A percentile compares a stretch with the other conserved stretches of the same genome.
phyloP scores from a whole-genome alignment of 306 rosid genomes.

The Psophocarpus tetragonolobus region DNA sequence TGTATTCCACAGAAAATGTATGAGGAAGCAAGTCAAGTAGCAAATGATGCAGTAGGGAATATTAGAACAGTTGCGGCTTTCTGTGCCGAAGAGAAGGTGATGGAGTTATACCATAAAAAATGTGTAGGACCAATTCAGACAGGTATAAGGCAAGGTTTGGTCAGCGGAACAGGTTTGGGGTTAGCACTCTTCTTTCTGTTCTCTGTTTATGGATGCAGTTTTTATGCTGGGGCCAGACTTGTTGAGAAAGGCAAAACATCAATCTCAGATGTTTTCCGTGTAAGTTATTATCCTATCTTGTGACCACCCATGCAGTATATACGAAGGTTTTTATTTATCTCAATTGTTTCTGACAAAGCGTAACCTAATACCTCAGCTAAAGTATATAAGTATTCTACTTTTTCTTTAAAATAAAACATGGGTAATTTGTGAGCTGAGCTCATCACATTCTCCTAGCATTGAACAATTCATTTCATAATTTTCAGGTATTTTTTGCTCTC shows the following conservation, averaged over 20 bases:
- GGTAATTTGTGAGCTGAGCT: background rate
- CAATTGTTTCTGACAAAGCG: background rate
- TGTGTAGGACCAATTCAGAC: slow-evolving; percentile 63
- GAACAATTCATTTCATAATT: background rate
- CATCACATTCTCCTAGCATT: background rate
- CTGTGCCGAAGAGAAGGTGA: slow-evolving; percentile 87
- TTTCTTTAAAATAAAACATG: background rate
- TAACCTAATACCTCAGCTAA: background rate
- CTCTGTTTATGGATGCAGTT: slow-evolving; percentile 53
- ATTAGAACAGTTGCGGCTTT: slow-evolving; percentile 80
- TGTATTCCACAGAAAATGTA: slow-evolving; percentile 56
- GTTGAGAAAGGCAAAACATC: slow-evolving; percentile 55
- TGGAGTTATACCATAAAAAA: slow-evolving; percentile 63
- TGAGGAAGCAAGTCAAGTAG: slow-evolving; percentile 86
- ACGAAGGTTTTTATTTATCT: background rate
- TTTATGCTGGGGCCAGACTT: slow-evolving; percentile 65
- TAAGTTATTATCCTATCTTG: slow-evolving; percentile 36
- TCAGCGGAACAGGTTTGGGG: slow-evolving; percentile 64
- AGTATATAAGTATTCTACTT: background rate
- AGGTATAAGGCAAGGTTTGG: slow-evolving; percentile 61
- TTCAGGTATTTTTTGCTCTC: slow-evolving; percentile 71
- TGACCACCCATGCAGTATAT: background rate
- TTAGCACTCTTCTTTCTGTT: slow-evolving; percentile 50
- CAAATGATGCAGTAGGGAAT: slow-evolving; percentile 77
- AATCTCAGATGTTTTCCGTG: slow-evolving; percentile 56